These are phyloP conservation scores for Rhynchosporium agropyri DNA, from an alignment of 2,329 filamentous ascomycete genomes.

Conservation along the genomic window DNA sequence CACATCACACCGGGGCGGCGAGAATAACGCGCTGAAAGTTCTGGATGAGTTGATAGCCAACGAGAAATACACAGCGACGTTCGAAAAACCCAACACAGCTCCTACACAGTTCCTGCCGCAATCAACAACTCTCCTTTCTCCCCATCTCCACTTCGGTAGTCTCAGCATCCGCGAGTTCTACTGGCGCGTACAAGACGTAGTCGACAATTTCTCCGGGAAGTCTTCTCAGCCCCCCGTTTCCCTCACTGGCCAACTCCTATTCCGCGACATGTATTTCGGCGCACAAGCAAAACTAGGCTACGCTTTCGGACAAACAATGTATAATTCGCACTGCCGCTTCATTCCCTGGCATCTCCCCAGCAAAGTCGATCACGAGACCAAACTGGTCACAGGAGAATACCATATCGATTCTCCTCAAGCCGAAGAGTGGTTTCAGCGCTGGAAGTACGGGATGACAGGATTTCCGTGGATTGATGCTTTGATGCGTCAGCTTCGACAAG, in stretches of 20 bases:
- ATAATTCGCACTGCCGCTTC: slow-evolving; percentile 70
- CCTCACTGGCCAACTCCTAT: slow-evolving; percentile 72
- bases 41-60: slow-evolving; percentile 63
- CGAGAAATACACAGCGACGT: slow-evolving; percentile 69
- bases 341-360: slow-evolving; percentile 78
- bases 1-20: slow-evolving; percentile 71
- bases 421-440: slow-evolving; percentile 67
- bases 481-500: slow-evolving; percentile 71
- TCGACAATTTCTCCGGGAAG: slow-evolving; percentile 56
- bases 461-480: slow-evolving; percentile 82
- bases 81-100: slow-evolving; percentile 75
- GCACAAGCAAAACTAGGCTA: slow-evolving; percentile 71
- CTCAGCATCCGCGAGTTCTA: slow-evolving; percentile 73
- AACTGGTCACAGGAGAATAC: slow-evolving; percentile 60
- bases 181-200: slow-evolving; percentile 67
- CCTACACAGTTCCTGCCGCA: slow-evolving; percentile 74
- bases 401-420: slow-evolving; percentile 64
- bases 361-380: slow-evolving; percentile 48
- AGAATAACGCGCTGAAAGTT: slow-evolving; percentile 61
- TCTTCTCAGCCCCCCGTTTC: slow-evolving; percentile 63
- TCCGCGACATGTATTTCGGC: slow-evolving; percentile 83
- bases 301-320: slow-evolving; percentile 63
- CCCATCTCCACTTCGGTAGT: slow-evolving; percentile 74
- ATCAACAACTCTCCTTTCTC: slow-evolving; percentile 72
- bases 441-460: slow-evolving; percentile 69